Percentiles rank a stretch among this genome's conserved stretches.
These are phyloP conservation scores for Colletotrichum ledebouriae DNA, from an alignment of 2,329 filamentous ascomycete species.

Conservation along the genomic window DNA sequence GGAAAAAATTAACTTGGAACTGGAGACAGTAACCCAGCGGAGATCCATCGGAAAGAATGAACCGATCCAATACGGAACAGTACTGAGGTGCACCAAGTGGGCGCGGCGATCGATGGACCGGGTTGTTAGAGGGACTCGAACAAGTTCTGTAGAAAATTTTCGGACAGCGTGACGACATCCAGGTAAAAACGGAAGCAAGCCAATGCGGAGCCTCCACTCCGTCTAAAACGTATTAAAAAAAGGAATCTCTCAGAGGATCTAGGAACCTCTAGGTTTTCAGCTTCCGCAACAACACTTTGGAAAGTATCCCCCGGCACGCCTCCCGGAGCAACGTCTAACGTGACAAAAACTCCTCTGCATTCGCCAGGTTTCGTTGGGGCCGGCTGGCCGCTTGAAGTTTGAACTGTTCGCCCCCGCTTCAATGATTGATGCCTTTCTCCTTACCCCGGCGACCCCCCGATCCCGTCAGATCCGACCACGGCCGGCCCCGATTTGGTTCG, in stretches of 20 bases:
- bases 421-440: too few relatives aligned
- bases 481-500: conserved; percentile 23
- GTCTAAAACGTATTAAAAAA: conserved; percentile 4
- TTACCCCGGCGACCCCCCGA: not conserved
- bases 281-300: not conserved
- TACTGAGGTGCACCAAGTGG: too few relatives aligned
- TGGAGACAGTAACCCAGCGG: not conserved
- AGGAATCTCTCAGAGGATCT: too few relatives aligned
- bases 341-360: conserved; percentile 19
- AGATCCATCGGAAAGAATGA: conserved; percentile 14
- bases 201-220: conserved; percentile 25
- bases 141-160: too few relatives aligned
- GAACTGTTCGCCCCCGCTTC: too few relatives aligned
- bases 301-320: conserved; percentile 11
- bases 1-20: not conserved
- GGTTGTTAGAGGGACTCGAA: not conserved
- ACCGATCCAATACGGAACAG: conserved; percentile 15
- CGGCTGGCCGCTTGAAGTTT: too few relatives aligned
- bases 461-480: not conserved
- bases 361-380: not conserved
- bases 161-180: not conserved
- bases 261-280: too few relatives aligned
- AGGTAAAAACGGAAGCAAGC: not conserved
- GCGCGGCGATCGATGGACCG: not conserved
- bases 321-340: conserved; percentile 19